phyloP scores from a whole-genome alignment of 768 basidiomycete species.

The Agaricus sinodeliciosus region DNA sequence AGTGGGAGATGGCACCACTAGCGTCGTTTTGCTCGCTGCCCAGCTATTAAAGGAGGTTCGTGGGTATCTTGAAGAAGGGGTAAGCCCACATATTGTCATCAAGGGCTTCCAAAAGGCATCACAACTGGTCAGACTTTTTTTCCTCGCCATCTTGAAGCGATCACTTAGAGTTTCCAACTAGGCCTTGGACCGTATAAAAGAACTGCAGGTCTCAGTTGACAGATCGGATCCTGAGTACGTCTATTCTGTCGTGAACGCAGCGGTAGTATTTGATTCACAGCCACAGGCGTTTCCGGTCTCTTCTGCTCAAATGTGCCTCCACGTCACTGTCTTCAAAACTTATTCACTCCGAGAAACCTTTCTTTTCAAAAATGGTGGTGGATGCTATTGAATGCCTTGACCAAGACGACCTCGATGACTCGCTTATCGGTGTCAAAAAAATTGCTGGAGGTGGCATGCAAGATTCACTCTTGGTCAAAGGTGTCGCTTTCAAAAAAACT shows the following conservation, averaged over 20 bases:
- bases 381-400: slow-evolving; percentile 92
- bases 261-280: slow-evolving; percentile 10
- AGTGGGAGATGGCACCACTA: slow-evolving; percentile 97
- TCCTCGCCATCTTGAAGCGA: slow-evolving; percentile 6
- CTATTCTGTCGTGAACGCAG: background rate
- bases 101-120: slow-evolving; percentile 90
- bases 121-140: slow-evolving; percentile 56
- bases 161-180: slow-evolving; percentile 23
- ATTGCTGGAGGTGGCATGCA: slow-evolving; percentile 97
- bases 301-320: slow-evolving; percentile 92
- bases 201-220: slow-evolving; percentile 86
- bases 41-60: slow-evolving; percentile 92
- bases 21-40: slow-evolving; percentile 89
- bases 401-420: slow-evolving; percentile 91
- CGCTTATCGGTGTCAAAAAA: slow-evolving; percentile 95
- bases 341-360: slow-evolving; percentile 97
- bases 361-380: slow-evolving; percentile 98
- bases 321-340: slow-evolving; percentile 99
- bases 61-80: slow-evolving; percentile 91
- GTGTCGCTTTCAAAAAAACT: slow-evolving; percentile 99
- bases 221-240: slow-evolving; percentile 85
- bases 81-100: slow-evolving; percentile 96
- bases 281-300: slow-evolving; percentile 81
- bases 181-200: slow-evolving; percentile 84
- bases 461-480: slow-evolving; percentile 83